Evolutionary conservation across 306 rosid genomes (phyloP), one percentile per base, ranked within the genome.

Genomic region (Geum urbanum): DNA sequence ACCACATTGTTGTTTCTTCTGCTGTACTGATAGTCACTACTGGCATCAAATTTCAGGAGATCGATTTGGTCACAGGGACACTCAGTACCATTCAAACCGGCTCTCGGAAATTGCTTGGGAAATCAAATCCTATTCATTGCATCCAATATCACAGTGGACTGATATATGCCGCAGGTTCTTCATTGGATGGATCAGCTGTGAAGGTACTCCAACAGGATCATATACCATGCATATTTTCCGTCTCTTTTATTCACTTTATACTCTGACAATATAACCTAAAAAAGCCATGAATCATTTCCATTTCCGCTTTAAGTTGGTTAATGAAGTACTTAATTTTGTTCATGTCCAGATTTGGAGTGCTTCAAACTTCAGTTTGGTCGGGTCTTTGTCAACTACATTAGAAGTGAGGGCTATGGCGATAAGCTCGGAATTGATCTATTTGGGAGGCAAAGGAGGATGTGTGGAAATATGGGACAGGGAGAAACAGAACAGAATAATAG

Each of bases 401-500:
- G 98, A 92, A 57, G 96, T 90, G 80, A 72, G 97, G 83, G 71
- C 84, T 3, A 86, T 92, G 89, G 85, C 89, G 50, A 71, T 88
- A 83, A 87, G 92, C 84, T 85, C 96, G 52, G 86, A 87, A 51
- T 80, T 94, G n/a, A 81, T 89, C 72, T 94, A 94, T 76, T 72
- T 94, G 70, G 98, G 97, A 18, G 74, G 94, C 83, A 94, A 85
- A 77, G 96, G 91, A 71, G 97, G 96, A 70, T 63, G 69, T 51
- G 84, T 92, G 73, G 98, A 92, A 72, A 81, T 92, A 48, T 92
- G 97, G 97, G 82, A 78, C 69, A 90, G 78, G 80, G 88, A 76
- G 81, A 86, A 88, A 67, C 84, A 66, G 53, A 76, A 70, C 50
- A 88, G 79, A 79, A 78, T 90, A 72, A 76, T 90, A 72, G 90